phyloP scores from a whole-genome alignment of 768 basidiomycete species.

The Hygrocybe punicea region DNA sequence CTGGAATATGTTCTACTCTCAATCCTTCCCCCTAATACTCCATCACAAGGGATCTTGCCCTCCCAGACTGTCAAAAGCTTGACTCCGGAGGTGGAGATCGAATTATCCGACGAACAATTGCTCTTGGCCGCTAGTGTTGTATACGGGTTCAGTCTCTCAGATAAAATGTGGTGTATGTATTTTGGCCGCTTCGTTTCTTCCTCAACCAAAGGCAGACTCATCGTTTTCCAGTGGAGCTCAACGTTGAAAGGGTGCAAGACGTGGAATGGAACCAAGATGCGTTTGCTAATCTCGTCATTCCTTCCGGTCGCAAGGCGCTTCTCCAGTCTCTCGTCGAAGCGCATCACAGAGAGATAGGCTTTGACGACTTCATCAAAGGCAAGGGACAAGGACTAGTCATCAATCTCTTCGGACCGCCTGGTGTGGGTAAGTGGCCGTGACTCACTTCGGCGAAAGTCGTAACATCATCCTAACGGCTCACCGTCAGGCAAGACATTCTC shows the following conservation, averaged over 20 bases:
- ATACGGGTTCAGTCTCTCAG: slow-evolving; percentile 52
- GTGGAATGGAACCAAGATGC: slow-evolving; percentile 59
- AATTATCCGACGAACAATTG: slow-evolving; percentile 51
- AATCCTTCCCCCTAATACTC: neutral
- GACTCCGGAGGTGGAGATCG: slow-evolving; percentile 6
- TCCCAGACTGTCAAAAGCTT: neutral
- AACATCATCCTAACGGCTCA: too few species aligned
- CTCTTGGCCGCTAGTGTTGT: slow-evolving; percentile 55
- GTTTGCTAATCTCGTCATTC: slow-evolving; percentile 59
- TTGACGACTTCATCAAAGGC: slow-evolving; percentile 61
- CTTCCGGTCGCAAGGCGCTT: slow-evolving; percentile 49
- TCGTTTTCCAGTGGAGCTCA: slow-evolving; percentile 50
- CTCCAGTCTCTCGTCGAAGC: slow-evolving; percentile 57
- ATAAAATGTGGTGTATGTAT: slow-evolving; percentile 17
- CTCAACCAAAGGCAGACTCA: neutral
- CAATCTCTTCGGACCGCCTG: slow-evolving; percentile 52
- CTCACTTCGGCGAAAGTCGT: too few species aligned
- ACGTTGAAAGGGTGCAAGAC: slow-evolving; percentile 49
- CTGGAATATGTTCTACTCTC: neutral
- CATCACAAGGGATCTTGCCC: neutral
- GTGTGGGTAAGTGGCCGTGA: slow-evolving; percentile 42
- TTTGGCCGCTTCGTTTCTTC: neutral
- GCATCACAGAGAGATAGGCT: slow-evolving; percentile 49
- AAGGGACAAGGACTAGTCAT: slow-evolving; percentile 62
- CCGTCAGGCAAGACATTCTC: slow-evolving; percentile 55